Percentiles rank a stretch among this genome's conserved stretches.
phyloP scores from a whole-genome alignment of 768 basidiomycete species.

The Boletus barrowsii region DNA sequence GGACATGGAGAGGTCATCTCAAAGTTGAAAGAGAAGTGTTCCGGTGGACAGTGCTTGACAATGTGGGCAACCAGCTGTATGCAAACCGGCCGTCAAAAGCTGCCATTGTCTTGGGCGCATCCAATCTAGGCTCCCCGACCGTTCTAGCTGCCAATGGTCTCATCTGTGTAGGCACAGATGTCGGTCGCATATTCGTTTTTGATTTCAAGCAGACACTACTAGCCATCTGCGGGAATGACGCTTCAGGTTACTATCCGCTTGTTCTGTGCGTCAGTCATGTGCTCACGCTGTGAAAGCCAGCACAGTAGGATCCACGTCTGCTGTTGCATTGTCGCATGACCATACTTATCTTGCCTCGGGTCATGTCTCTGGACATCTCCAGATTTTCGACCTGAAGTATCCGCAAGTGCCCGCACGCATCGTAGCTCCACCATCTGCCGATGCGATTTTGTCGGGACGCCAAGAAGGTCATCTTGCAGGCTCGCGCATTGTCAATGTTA shows the following conservation, averaged over 20 bases:
- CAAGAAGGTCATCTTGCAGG: conserved; percentile 84
- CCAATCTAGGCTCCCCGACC: conserved; percentile 64
- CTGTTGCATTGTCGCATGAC: conserved; percentile 87
- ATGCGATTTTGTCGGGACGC: conserved; percentile 68
- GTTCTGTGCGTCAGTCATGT: conserved; percentile 10
- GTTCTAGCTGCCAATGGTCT: conserved; percentile 83
- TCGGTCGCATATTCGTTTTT: conserved; percentile 77
- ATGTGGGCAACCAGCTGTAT: conserved; percentile 57
- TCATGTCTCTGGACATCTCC: conserved; percentile 79
- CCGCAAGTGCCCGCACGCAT: conserved; percentile 66
- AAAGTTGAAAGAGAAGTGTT: conserved; percentile 56
- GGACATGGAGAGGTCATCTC: conserved; percentile 16
- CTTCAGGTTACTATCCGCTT: conserved; percentile 46
- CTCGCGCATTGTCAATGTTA: conserved; percentile 75
- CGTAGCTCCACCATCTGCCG: conserved; percentile 65
- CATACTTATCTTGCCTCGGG: conserved; percentile 91
- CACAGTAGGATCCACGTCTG: conserved; percentile 74
- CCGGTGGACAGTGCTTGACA: conserved; percentile 68
- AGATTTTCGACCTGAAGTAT: conserved; percentile 77
- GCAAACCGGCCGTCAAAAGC: conserved; percentile 53
- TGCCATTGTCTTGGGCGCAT: conserved; percentile 57
- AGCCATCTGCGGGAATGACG: conserved; percentile 72
- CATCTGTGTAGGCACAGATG: conserved; percentile 84
- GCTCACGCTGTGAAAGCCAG: conserved; percentile 43
- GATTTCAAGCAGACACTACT: conserved; percentile 87